Evolutionary conservation across 1,284 basidiomycete species (phyloP), one percentile per base, ranked within the genome.

Genomic region (Bondarzewia mesenterica): DNA sequence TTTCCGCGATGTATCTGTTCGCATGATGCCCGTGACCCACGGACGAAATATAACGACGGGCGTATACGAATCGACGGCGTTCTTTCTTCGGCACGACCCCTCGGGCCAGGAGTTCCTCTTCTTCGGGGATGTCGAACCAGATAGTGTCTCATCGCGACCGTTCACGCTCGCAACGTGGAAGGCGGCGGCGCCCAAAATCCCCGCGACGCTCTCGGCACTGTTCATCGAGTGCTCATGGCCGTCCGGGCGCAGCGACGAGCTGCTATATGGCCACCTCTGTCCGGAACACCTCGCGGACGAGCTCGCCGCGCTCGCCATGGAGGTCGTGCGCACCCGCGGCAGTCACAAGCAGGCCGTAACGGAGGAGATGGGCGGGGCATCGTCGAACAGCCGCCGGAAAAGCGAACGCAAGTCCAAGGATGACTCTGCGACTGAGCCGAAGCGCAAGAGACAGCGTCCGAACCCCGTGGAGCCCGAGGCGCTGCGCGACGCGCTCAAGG

Each of bases 221-320:
- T 92, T 92, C 59, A 84, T 93, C 59, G 89, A 93, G 63, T 91
- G 89, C 60, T 91, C 87, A 2, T 92, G 82, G 70, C 79, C 82
- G 14, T 71, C 74, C 2, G 82, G 80, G 0, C 72, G 89, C 47
- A 65, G 70, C 7, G 73, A 80, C 52, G 72, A 77, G 35, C 59
- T 67, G 43, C 68, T 93, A 10, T 91, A 76, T 60, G 90, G 89
- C 0, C 90, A 93, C 54, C 72, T 93, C 10, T 83, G 71, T 27
- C 87, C 89, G 0, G 77, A 78, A 21, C 83, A 89, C 59, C 69
- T 93, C 38, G 70, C 74, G 0, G 70, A 74, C 37, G 89, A 92
- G 63, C 72, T 92, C 43, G 59, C 69, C 5, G 65, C 65, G 1
- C 73, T 92, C 36, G 87, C 87, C 6, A 64, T 63, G 10, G 80